Evolutionary conservation across 2,329 filamentous ascomycete genomes (phyloP).

Genomic region (Thelonectria rubi): DNA sequence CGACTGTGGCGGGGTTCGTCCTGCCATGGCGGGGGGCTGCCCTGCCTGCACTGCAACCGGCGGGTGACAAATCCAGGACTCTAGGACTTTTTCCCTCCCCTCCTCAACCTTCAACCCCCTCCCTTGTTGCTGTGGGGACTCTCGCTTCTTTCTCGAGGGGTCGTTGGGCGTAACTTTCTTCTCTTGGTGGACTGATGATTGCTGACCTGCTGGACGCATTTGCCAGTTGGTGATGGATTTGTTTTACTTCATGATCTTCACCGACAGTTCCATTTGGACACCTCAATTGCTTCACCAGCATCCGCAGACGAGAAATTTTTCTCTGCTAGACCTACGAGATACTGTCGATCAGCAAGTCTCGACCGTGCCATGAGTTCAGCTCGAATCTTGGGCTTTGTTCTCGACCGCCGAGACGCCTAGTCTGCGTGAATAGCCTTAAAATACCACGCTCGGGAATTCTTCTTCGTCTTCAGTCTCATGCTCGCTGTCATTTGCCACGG

Average conservation of each 20-base stretch:
- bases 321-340: background rate
- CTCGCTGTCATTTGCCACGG: background rate
- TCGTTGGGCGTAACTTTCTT: background rate
- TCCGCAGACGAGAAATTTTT: too few species aligned
- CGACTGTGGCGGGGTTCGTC: too few species aligned
- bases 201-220: background rate
- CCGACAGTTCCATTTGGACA: background rate
- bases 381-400: background rate
- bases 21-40: too few species aligned
- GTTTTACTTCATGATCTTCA: background rate
- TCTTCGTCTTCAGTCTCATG: background rate
- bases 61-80: slow-evolving; percentile 16
- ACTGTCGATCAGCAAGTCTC: slow-evolving; percentile 1
- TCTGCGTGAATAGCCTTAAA: background rate
- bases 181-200: slow-evolving; percentile 12
- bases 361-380: background rate
- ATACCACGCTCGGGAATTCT: background rate
- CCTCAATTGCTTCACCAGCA: too few species aligned
- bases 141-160: background rate
- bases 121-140: slow-evolving; percentile 12
- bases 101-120: slow-evolving; percentile 7
- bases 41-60: too few species aligned
- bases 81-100: slow-evolving; percentile 23
- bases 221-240: background rate
- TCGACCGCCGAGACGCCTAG: too few species aligned